Evolutionary conservation across 805 yeast genomes (phyloP).

Genomic region (Candida dendrica): DNA sequence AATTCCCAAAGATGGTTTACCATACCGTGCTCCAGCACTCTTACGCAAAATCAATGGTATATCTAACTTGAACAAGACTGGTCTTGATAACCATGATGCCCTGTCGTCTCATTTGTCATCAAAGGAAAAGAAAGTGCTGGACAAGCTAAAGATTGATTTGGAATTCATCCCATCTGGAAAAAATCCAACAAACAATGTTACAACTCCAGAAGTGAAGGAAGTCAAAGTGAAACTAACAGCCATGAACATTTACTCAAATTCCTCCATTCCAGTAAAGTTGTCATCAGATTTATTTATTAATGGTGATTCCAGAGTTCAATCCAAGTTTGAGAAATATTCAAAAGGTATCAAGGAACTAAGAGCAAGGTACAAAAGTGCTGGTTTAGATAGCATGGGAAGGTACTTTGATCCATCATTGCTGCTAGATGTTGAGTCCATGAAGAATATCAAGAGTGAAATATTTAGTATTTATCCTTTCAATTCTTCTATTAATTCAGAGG

Average conservation of each 20-base stretch:
- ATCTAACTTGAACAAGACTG: conserved; percentile 24
- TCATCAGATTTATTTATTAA: conserved; percentile 24
- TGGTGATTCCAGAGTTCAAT: conserved; percentile 16
- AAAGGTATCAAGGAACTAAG: conserved; percentile 12
- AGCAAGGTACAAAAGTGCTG: conserved; percentile 4
- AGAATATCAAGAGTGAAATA: conserved; percentile 9
- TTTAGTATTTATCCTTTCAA: conserved; percentile 3
- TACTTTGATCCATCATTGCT: conserved; percentile 9
- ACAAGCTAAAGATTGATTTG: conserved; percentile 22
- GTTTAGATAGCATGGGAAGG: conserved; percentile 2
- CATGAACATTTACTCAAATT: conserved; percentile 26
- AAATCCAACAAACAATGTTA: conserved; percentile 10
- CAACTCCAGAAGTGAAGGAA: conserved; percentile 24
- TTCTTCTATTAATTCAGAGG: neutral
- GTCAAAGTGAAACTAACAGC: conserved; percentile 24
- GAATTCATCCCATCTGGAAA: conserved; percentile 24
- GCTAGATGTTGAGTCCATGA: conserved; percentile 16
- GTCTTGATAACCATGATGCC: conserved; percentile 27
- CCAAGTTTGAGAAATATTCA: conserved; percentile 13
- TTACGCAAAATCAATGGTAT: conserved; percentile 28
- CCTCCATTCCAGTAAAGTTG: conserved; percentile 38
- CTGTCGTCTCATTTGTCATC: conserved; percentile 21
- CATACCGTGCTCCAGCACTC: conserved; percentile 30
- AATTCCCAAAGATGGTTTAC: conserved; percentile 27
- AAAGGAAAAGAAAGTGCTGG: conserved; percentile 21